These are phyloP conservation scores for Beauveria brongniartii DNA, from an alignment of 2,329 filamentous ascomycete genomes.

Conservation along the genomic window DNA sequence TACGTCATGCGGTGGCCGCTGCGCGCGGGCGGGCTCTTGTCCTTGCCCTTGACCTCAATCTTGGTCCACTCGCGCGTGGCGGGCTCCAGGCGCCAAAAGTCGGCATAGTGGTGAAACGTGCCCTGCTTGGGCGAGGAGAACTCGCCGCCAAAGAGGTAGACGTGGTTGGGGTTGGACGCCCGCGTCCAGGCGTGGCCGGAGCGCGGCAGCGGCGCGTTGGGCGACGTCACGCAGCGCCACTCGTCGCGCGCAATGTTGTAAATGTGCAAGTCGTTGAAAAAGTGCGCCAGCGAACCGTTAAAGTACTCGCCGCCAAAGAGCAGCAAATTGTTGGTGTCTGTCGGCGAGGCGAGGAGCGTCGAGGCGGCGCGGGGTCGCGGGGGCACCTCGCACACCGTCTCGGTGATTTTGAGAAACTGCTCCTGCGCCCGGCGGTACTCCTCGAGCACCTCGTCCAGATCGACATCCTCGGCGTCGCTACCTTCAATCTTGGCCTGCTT, in stretches of 20 bases:
- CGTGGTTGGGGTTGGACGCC: slow-evolving; percentile 71
- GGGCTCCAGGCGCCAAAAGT: slow-evolving; percentile 92
- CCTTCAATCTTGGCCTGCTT: slow-evolving; percentile 66
- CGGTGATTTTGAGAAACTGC: slow-evolving; percentile 87
- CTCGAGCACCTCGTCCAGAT: slow-evolving; percentile 86
- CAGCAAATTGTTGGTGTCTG: slow-evolving; percentile 79
- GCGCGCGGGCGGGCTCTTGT: slow-evolving; percentile 72
- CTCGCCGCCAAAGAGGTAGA: slow-evolving; percentile 93
- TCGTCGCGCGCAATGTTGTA: slow-evolving; percentile 77
- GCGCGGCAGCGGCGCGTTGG: slow-evolving; percentile 83
- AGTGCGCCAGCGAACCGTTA: slow-evolving; percentile 76
- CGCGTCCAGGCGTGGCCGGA: slow-evolving; percentile 94
- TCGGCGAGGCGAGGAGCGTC: slow-evolving; percentile 75
- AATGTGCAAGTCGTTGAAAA: slow-evolving; percentile 59
- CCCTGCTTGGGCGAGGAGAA: slow-evolving; percentile 96
- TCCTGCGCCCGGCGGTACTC: slow-evolving; percentile 92
- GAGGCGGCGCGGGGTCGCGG: slow-evolving; percentile 73
- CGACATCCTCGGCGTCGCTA: slow-evolving; percentile 85
- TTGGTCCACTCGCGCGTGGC: slow-evolving; percentile 82
- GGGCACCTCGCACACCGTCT: slow-evolving; percentile 60
- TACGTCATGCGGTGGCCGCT: slow-evolving; percentile 95
- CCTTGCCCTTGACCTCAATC: slow-evolving; percentile 69
- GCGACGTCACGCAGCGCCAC: slow-evolving; percentile 84
- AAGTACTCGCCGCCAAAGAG: slow-evolving; percentile 94
- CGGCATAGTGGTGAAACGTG: slow-evolving; percentile 98